Conservation (phyloP, 1,139 yeast species). For the Candida sojae region DNA sequence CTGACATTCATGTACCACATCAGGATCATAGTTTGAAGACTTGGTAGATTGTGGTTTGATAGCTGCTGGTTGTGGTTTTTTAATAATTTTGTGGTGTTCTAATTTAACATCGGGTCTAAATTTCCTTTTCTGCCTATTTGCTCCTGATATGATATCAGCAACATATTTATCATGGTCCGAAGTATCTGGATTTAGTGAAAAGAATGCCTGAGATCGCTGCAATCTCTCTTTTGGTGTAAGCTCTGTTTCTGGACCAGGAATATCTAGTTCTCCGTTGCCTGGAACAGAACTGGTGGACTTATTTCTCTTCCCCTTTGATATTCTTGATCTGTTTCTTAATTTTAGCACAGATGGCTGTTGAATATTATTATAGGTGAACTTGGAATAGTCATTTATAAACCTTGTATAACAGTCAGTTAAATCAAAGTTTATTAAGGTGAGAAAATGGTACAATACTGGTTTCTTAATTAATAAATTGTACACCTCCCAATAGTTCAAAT, state of each 20-base stretch:
- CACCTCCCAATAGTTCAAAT: conserved; percentile 48
- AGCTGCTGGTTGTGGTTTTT: conserved; percentile 27
- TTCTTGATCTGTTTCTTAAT: conserved; percentile 8
- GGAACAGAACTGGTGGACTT: not conserved
- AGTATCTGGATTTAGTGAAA: conserved; percentile 18
- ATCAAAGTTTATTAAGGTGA: conserved; percentile 40
- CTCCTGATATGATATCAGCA: conserved; percentile 24
- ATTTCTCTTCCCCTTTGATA: conserved; percentile 6
- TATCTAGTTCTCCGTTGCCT: conserved; percentile 11
- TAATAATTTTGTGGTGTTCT: conserved; percentile 17
- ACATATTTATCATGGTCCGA: conserved; percentile 31
- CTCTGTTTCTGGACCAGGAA: conserved; percentile 6
- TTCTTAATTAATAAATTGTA: conserved; percentile 46
- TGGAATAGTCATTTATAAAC: conserved; percentile 37
- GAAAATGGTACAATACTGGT: conserved; percentile 46
- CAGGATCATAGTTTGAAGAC: conserved; percentile 51
- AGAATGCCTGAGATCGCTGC: conserved; percentile 16
- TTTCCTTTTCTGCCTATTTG: conserved; percentile 24
- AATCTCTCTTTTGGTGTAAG: conserved; percentile 9
- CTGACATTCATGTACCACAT: conserved; percentile 51
- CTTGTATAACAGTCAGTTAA: conserved; percentile 40
- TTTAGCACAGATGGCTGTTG: conserved; percentile 13
- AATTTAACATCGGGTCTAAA: conserved; percentile 14
- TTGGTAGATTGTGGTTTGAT: conserved; percentile 28
- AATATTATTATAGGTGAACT: conserved; percentile 25